Evolutionary conservation across 257 asterid species (phyloP), one percentile per base, ranked within the genome.

Genomic region (Petrea volubilis): DNA sequence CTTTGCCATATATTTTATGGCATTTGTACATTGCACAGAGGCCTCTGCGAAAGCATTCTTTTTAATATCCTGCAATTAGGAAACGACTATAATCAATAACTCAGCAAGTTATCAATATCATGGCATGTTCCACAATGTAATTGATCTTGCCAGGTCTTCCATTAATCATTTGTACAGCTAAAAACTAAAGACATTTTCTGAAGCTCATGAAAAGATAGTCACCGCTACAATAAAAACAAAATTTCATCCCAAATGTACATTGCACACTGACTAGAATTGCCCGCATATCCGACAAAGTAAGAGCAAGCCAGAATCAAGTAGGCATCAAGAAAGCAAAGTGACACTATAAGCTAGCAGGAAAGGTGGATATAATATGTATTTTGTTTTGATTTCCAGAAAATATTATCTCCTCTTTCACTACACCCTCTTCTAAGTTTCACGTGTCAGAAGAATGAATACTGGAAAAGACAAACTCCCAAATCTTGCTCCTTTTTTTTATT

Each of bases 11-110:
- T 78, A 89, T 78, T 92, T 92, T 67, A 92, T 81, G 72, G 90
- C 77, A 63, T 78, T 88, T 52, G 96, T 79, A 77, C 97, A 90
- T 52, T 78, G 86, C 71, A 87, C 76, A 83, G 81, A 87, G 51
- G 99, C 98, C 77, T 95, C 98, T 84, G 96, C 83, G 75, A 84
- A 95, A 68, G 97, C 90, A 78, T 95, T 97, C 84, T 83, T 92
- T 82, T 83, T 92, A 6, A 84, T 81, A 79, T 88, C 98, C 99
- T 95, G 86, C 88, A 83, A 74, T 65, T 12, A 79, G 60, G 29
- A 77, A 53, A 58, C 31, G 44, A 17, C 29, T 50, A n/a, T 79
- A 72, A 74, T 80, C 65, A 83, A 62, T 70, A 60, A 68, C 9
- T 24, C 15, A 18, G 49, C 10, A 36, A 47, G 44, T 33, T 46